phyloP scores from a whole-genome alignment of 108 stramenopile genomes.

The Nitzschia palea region DNA sequence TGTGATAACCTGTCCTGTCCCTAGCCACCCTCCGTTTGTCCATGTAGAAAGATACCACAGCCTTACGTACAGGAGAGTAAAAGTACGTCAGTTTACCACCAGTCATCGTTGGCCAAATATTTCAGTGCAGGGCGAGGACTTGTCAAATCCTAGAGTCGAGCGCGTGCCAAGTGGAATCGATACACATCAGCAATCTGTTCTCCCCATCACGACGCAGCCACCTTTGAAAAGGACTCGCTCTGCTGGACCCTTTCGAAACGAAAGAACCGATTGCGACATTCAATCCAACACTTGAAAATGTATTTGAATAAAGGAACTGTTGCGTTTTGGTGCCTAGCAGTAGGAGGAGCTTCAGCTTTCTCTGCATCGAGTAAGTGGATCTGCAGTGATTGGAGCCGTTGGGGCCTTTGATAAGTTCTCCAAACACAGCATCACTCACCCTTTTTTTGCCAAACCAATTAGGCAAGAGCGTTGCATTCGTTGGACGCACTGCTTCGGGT shows the following conservation, averaged over 20 bases:
- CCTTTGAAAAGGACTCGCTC: too few relatives aligned
- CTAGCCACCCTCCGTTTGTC: neutral
- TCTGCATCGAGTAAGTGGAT: conserved; percentile 27
- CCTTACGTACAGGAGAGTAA: neutral
- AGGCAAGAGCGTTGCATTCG: conserved; percentile 12
- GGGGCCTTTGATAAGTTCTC: neutral
- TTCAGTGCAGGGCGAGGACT: too few relatives aligned
- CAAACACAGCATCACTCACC: neutral
- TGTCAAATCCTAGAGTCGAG: too few relatives aligned
- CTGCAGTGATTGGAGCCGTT: neutral
- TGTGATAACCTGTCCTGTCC: neutral
- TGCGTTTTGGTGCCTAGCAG: conserved; percentile 22
- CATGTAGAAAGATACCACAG: too few relatives aligned
- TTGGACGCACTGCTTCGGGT: neutral
- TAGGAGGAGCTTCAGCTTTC: conserved; percentile 30
- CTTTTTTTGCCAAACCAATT: neutral
- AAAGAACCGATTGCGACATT: neutral
- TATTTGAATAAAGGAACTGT: conserved; percentile 22
- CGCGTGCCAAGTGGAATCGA: conserved; percentile 8
- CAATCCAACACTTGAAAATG: conserved; percentile 34
- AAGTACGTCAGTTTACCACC: conserved; percentile 3
- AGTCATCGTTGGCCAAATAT: too few relatives aligned
- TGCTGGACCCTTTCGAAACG: too few relatives aligned
- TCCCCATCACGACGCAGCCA: too few relatives aligned
- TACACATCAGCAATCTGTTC: conserved; percentile 1